Percentiles rank a stretch among this genome's conserved stretches.
phyloP scores from a whole-genome alignment of 257 asterid species.

The Solanum rostratum region DNA sequence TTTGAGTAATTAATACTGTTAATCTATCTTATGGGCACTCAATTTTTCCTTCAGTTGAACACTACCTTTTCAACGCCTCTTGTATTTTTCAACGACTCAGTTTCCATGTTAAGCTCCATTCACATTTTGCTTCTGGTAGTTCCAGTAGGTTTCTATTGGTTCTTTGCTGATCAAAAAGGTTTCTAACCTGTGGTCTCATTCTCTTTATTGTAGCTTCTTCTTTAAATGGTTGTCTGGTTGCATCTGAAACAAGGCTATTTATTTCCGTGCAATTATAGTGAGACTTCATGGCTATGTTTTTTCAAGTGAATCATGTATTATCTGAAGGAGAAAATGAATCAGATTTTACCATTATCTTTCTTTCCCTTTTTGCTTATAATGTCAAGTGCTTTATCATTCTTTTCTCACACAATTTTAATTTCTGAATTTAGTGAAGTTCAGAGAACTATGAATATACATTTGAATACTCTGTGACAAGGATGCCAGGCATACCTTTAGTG shows the following conservation, averaged over 20 bases:
- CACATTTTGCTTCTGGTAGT: not conserved
- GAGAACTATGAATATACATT: conserved; percentile 25
- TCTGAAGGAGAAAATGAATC: not conserved
- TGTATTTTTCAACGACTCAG: not conserved
- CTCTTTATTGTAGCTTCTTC: not conserved
- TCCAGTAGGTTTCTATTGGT: not conserved
- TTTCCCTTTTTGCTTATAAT: not conserved
- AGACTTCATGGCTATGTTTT: no score
- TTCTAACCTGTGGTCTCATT: not conserved
- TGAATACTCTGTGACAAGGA: conserved; percentile 34
- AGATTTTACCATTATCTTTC: not conserved
- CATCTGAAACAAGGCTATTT: not conserved
- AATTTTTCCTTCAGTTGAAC: not conserved
- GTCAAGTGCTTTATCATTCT: not conserved
- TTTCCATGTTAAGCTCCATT: not conserved
- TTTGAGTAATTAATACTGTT: not conserved
- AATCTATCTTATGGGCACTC: not conserved
- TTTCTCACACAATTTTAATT: conserved; percentile 10
- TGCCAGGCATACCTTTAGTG: conserved; percentile 91
- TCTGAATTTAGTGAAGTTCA: not conserved
- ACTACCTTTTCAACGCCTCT: not conserved
- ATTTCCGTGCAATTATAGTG: not conserved
- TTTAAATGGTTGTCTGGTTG: not conserved
- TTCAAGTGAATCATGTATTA: no score
- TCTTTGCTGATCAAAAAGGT: not conserved